Base-by-base conservation (phyloP, 352 stramenopile species). In the Phytophthora meadii region DNA sequence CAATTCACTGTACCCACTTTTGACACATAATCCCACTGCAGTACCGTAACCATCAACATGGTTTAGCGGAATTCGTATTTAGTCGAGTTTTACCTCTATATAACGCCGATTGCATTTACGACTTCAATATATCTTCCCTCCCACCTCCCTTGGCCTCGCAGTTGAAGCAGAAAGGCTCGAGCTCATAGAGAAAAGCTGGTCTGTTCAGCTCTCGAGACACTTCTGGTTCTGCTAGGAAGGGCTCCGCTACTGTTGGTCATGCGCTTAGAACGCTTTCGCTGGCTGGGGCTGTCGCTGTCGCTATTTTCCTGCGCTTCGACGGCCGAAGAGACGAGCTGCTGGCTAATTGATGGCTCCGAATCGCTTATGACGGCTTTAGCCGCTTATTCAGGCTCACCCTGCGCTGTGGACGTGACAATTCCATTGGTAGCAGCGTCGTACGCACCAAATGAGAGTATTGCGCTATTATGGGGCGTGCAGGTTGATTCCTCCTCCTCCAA, bases 381-480 rank as follows among this genome's bases (percentile, higher is more conserved):
- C 10, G 65, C 56, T 8, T 75, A 68, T 49, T 60, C 46, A 1
- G 72, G 70, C 63, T 41, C 48, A 0, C 46, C 25, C 6, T 86
- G 77, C 46, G 65, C 68, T 6, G 59, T 84, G 37, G 62, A 72
- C 50, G 65, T 87, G 41, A 64, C 54, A 17, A 54, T 83, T 34
- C 58, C 72, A 8, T 34, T 74, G 17, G 59, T 84, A 22, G 74
- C 74, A 3, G 42, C 61, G 22, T 54, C 68, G 17, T 83, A 87
- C 53, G 50, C 44, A 10, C 68, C 70, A 11, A 76, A 74, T 58
- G 70, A 77, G 67, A 70, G 70, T 42, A 51, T 90, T 34, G 40
- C 82, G 12, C 61, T 84, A 46, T 47, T 88, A 19, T 89, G 79
- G 79, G 74, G 51, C 19, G 67, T 79, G 48, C 49, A 65, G 8